Evolutionary conservation across 306 rosid species (phyloP).

Genomic region (Prinsepia uniflora): DNA sequence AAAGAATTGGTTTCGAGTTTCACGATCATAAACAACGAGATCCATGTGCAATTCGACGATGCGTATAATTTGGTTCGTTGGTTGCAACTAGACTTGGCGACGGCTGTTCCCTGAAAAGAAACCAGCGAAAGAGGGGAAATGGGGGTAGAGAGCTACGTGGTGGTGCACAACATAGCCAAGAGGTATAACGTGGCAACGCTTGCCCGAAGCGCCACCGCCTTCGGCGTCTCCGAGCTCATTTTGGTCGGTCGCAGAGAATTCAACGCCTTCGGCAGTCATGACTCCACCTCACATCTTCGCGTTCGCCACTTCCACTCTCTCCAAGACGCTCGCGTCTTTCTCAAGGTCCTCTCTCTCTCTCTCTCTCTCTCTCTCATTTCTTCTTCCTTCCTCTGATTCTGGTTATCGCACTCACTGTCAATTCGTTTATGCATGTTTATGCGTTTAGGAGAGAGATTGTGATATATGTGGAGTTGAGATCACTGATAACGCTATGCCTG

Average conservation of each 20-base stretch:
- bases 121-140: slow-evolving; percentile 2
- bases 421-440: neutral
- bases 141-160: slow-evolving; percentile 67
- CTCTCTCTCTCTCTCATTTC: neutral
- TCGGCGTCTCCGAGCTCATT: slow-evolving; percentile 76
- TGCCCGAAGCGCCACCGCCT: slow-evolving; percentile 89
- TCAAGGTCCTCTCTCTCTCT: slow-evolving; percentile 40
- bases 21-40: too few species aligned
- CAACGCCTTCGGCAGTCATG: slow-evolving; percentile 89
- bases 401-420: neutral
- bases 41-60: too few species aligned
- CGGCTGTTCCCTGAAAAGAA: neutral
- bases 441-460: slow-evolving; percentile 56
- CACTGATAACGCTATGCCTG: slow-evolving; percentile 62
- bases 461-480: slow-evolving; percentile 96
- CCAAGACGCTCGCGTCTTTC: slow-evolving; percentile 58
- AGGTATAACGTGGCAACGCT: slow-evolving; percentile 85
- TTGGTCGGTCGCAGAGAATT: slow-evolving; percentile 87
- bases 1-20: too few species aligned
- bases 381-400: neutral
- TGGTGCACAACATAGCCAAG: slow-evolving; percentile 91
- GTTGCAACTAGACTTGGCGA: neutral
- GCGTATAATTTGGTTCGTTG: neutral
- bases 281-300: slow-evolving; percentile 74
- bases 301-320: slow-evolving; percentile 93